Base-by-base conservation (phyloP, 1,284 basidiomycete genomes). In the Apiotrichum domesticum region DNA sequence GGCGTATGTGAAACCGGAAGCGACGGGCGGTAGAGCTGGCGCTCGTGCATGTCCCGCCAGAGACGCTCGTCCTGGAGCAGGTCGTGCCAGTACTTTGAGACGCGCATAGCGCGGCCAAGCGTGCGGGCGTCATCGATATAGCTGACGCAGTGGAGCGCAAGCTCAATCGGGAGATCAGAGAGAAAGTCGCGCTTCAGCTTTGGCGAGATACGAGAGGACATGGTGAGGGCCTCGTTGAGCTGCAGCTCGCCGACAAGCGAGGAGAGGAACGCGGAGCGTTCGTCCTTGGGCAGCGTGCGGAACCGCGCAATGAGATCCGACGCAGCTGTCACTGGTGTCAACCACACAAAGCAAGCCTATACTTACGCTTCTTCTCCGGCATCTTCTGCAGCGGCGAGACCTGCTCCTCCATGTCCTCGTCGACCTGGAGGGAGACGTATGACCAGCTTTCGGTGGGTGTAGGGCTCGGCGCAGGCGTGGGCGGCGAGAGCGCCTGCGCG, bases 141-240 rank as follows among this genome's bases (percentile, higher is more conserved):
- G 64, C 80, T 78, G 52, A 98, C 80, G 54, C 95, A 84, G 68
- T 92, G 84, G 33, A 96, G 76, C 0, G 86, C 83, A 37, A 98
- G 80, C 74, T 98, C 95, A 14, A 85, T 78, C 0, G 95, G 95
- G 1, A 98, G 79, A 34, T 87, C 84, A 4, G 81, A 78, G 32
- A 97, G 79, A 71, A 95, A 94, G 72, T 98, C 93, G 6, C 90
- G 84, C 69, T 88, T 87, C 64, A 97, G 84, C 35, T 88, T 82
- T 0, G 91, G 89, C 0, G 85, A 80, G 71, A 97, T 87, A 53
- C 79, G 73, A 29, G 77, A 81, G 0, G 87, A 88, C 55, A 96
- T 81, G 70, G 87, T 87, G 13, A 88, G 80, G 11, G 96, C 84
- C 67, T 96, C 90, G 8, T 84, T 79, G 2, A 86, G 81, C 2